Base-by-base conservation (phyloP, 495 filamentous ascomycete species). In the Cairneyella variabilis region DNA sequence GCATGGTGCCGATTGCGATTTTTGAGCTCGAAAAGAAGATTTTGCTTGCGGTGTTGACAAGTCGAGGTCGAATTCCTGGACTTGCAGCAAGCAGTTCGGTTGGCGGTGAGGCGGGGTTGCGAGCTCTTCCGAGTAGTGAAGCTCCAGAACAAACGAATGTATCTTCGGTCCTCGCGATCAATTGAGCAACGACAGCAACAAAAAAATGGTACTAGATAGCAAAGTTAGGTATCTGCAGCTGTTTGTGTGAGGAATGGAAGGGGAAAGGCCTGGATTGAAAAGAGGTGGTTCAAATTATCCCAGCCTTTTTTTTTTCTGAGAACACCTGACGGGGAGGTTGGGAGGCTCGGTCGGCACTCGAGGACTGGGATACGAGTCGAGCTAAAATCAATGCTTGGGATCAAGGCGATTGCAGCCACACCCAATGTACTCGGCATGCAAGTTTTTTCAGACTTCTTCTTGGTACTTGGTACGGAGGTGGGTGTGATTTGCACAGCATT, bases 191-290 rank as follows among this genome's bases (percentile, higher is more conserved):
- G 45, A 34, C 44, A 38, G 44, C 17, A 59, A 21, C 16, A 41
- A 48, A 22, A 9, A 25, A 37, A 48, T 48, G 49, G 23, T 48
- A 43, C 47, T 28, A 57, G 48, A 57, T 48, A 17, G n/a, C 3
- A 17, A 45, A n/a, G n/a, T n/a, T n/a, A n/a, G n/a, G n/a, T n/a
- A n/a, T n/a, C n/a, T n/a, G 11, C 11, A 23, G 18, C 37, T 14
- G 43, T 47, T 23, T 53, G 28, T 22, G 40, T 60, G 52, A 51
- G 48, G 47, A 60, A 52, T 52, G 40, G 57, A 38, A 17, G 37
- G 47, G 53, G 39, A 26, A 10, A n/a, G 20, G 20, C 11, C 48
- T 37, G 47, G 36, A 52, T 53, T 60, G 52, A 59, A 60, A 60
- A 41, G 25, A 17, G 20, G 1, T 43, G 17, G 0, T 43, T 43